Base-by-base conservation (phyloP, 202 grass and related monocot genomes). In the Eragrostis tef region DNA sequence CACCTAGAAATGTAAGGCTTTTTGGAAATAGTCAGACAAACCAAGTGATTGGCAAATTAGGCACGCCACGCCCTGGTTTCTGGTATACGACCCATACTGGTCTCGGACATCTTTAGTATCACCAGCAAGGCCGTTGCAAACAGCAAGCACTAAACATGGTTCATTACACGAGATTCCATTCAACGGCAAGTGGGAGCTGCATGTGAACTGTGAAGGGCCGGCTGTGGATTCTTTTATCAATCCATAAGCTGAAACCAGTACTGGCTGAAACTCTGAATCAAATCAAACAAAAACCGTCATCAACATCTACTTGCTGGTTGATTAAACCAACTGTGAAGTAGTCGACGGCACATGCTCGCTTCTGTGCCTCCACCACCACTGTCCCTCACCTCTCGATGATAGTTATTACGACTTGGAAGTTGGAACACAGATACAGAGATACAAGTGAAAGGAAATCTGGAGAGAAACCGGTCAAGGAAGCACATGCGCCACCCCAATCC, bases 401-500 rank as follows among this genome's bases (percentile, higher is more conserved):
- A 61, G 60, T 54, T 17, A n/a, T 68, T 16, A 68, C 42, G 49
- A 60, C n/a, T 54, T 58, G 47, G 48, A 74, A 60, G 12, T 54
- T 58, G 47, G 48, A 74, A 74, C 60, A 62, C 64, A 66, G 57
- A 73, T 82, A 82, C 34, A 80, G 21, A 80, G 50, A 70, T 70
- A 63, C 77, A 22, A 73, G 19, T 29, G 16, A 20, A 54, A 69
- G 67, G 73, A 83, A 86, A 86, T 82, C 67, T 53, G 79, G 43
- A 74, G 72, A 59, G 79, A 81, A 82, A 73, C 22, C 42, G 57
- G 83, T 86, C 67, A 83, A 83, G 69, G 64, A 11, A 67, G 74
- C 88, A 89, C 83, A 89, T 89, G 88, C 74, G 61, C 6, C 20
- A n/a, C 80, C 64, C 74, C 84, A 83, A 79, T 17, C 36, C 69